A percentile compares a stretch with the other conserved stretches of the same genome.
Conservation (phyloP, 2,329 filamentous ascomycete genomes). For the Mycosphaerella sp. region DNA sequence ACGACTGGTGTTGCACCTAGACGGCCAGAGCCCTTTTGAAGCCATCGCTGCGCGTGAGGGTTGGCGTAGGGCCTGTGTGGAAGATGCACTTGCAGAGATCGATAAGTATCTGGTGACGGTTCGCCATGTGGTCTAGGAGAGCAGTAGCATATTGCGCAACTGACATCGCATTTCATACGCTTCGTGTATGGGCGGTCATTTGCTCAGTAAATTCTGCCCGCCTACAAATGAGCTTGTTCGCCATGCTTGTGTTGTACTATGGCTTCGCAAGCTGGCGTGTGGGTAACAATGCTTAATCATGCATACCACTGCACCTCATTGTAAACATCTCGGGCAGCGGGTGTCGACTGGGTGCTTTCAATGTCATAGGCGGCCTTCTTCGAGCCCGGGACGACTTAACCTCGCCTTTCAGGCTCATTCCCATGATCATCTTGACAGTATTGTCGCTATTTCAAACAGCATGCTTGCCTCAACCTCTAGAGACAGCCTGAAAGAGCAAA, state of each 20-base stretch:
- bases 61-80: constrained; percentile 68
- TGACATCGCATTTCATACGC: no score
- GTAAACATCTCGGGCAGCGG: no score
- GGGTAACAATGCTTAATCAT: constrained; percentile 6
- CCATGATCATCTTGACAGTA: no score
- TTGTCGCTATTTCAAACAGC: no score
- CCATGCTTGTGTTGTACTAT: constrained; percentile 6
- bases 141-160: not conserved
- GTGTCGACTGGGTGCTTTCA: no score
- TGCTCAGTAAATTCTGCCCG: not conserved
- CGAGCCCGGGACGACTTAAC: no score
- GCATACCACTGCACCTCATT: not conserved
- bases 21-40: constrained; percentile 78
- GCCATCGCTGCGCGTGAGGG: constrained; percentile 79
- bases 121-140: constrained; percentile 20
- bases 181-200: not conserved
- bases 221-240: not conserved
- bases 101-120: constrained; percentile 55
- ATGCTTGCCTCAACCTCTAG: no score
- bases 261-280: constrained; percentile 3
- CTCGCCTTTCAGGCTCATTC: no score
- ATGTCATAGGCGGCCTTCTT: no score
- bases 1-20: constrained; percentile 75
- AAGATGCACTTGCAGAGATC: constrained; percentile 52
- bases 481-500: no score